A percentile compares a stretch with the other conserved stretches of the same genome.
Conservation (phyloP, 1,284 basidiomycete species). For the Porogramme epimiltina region DNA sequence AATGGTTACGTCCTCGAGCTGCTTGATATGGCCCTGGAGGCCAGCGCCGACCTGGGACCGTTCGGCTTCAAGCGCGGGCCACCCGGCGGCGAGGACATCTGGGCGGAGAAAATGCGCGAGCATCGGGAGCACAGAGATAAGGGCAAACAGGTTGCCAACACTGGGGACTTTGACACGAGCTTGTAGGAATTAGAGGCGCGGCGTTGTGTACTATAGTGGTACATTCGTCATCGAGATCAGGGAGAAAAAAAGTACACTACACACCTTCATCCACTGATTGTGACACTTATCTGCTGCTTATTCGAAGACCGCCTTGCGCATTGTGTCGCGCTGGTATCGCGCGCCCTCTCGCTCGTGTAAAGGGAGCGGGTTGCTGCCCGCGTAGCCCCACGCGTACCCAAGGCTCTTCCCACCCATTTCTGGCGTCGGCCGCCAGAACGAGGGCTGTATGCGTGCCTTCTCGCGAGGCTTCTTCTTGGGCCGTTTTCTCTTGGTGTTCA, state of each 20-base stretch:
- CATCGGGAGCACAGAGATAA: constrained; percentile 33
- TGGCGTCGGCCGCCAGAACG: constrained; percentile 33
- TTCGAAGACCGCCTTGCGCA: constrained; percentile 27
- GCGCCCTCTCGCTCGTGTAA: constrained; percentile 13
- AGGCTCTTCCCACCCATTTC: constrained; percentile 32
- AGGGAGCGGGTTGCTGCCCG: constrained; percentile 31
- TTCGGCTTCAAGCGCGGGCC: constrained; percentile 22
- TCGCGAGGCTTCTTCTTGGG: constrained; percentile 12
- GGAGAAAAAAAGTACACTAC: not conserved
- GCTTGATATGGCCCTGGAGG: constrained; percentile 80
- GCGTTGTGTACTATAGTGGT: too few relatives aligned
- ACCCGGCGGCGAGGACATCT: constrained; percentile 30
- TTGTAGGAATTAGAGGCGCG: not conserved
- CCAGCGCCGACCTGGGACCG: constrained; percentile 24
- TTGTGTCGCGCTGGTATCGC: constrained; percentile 31
- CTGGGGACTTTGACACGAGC: constrained; percentile 16
- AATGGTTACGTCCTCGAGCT: constrained; percentile 86
- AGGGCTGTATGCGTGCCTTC: constrained; percentile 24
- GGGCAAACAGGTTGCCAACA: constrained; percentile 23
- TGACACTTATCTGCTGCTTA: not conserved
- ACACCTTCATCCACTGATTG: not conserved
- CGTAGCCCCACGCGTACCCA: constrained; percentile 38
- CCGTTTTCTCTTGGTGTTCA: constrained; percentile 14
- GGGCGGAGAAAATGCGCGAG: constrained; percentile 34
- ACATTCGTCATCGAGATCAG: too few relatives aligned